phyloP scores from a whole-genome alignment of 2,329 filamentous ascomycete species.

The Raffaelea albimanens region DNA sequence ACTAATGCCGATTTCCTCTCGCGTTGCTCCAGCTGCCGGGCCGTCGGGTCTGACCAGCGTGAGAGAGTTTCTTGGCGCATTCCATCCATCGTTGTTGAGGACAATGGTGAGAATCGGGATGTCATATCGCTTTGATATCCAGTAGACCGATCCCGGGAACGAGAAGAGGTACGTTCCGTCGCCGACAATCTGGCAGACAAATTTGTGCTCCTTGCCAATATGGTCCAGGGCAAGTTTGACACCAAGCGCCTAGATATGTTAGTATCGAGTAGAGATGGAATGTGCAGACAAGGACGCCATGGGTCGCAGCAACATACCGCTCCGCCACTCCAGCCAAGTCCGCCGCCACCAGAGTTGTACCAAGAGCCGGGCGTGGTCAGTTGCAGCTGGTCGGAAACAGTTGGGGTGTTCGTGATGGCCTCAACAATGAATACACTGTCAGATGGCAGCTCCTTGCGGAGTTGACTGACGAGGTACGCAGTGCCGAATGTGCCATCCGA shows the following conservation, averaged over 20 bases:
- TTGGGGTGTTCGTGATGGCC: slow-evolving; percentile 59
- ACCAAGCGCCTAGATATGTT: no score
- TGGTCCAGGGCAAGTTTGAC: slow-evolving; percentile 39
- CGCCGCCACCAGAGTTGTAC: slow-evolving; percentile 44
- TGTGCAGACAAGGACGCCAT: no score
- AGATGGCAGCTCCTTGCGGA: slow-evolving; percentile 26
- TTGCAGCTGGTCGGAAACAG: slow-evolving; percentile 60
- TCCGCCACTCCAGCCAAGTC: slow-evolving; percentile 44
- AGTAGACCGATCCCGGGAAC: slow-evolving; percentile 37
- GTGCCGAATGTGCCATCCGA: slow-evolving; percentile 54
- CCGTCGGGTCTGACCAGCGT: slow-evolving; percentile 50
- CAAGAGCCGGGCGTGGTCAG: slow-evolving; percentile 42
- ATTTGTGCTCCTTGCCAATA: slow-evolving; percentile 36
- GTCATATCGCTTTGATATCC: slow-evolving; percentile 36
- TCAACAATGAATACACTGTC: slow-evolving; percentile 65
- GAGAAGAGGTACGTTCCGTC: slow-evolving; percentile 40
- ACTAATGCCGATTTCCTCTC: slow-evolving; percentile 53
- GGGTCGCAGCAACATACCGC: no score
- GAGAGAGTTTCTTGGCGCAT: slow-evolving; percentile 47
- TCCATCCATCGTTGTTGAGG: slow-evolving; percentile 47
- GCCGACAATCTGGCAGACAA: slow-evolving; percentile 39
- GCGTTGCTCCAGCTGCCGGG: slow-evolving; percentile 40
- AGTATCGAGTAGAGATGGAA: no score
- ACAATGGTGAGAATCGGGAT: slow-evolving; percentile 40
- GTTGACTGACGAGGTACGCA: slow-evolving; percentile 28